A percentile compares a stretch with the other conserved stretches of the same genome.
Conservation (phyloP, 495 filamentous ascomycete species). For the Neurospora cerealis region DNA sequence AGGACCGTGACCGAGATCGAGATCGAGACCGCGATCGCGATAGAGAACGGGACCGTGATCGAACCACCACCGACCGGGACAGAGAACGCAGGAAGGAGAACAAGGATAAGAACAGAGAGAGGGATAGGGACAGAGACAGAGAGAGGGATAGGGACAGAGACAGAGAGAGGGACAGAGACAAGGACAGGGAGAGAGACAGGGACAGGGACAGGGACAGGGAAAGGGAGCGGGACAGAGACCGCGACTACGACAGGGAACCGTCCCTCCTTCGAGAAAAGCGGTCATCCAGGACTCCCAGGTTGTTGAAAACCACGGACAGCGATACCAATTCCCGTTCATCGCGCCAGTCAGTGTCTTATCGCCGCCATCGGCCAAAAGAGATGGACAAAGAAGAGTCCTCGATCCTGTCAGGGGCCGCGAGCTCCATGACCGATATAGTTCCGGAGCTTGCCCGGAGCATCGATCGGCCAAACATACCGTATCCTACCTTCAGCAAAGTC, state of each 20-base stretch:
- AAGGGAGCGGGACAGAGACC: not conserved
- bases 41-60: constrained; percentile 5
- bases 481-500: constrained; percentile 79
- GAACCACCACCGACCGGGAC: constrained; percentile 7
- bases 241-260: constrained; percentile 6
- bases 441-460: constrained; percentile 37
- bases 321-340: constrained; percentile 12
- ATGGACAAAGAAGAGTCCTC: constrained; percentile 26
- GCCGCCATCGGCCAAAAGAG: constrained; percentile 30
- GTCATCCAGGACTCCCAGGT: constrained; percentile 29
- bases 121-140: constrained; percentile 5
- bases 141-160: constrained; percentile 19
- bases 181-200: not conserved
- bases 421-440: constrained; percentile 37
- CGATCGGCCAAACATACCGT: constrained; percentile 55
- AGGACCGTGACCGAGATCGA: constrained; percentile 20
- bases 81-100: constrained; percentile 7
- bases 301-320: constrained; percentile 24
- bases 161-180: constrained; percentile 9
- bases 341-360: constrained; percentile 25
- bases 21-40: constrained; percentile 13
- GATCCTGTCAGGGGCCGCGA: constrained; percentile 17
- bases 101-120: constrained; percentile 8
- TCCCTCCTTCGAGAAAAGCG: constrained; percentile 11
- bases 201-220: constrained; percentile 6